A percentile compares a stretch with the other conserved stretches of the same genome.
Conservation (phyloP, 2,329 filamentous ascomycete species). For the Didymella keratinophila region DNA sequence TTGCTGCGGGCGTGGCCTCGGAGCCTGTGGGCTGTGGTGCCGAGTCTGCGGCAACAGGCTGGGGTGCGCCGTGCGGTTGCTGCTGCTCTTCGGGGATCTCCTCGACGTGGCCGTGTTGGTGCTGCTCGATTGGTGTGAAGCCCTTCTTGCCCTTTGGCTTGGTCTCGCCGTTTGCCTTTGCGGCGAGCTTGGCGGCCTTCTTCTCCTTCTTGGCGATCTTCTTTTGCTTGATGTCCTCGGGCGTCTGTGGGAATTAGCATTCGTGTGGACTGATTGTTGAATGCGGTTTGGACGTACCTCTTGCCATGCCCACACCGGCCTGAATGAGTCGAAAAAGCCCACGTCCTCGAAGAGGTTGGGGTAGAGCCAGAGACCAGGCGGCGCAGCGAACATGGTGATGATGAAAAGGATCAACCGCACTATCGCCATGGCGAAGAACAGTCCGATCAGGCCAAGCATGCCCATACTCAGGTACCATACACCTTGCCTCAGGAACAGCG, state of each 20-base stretch:
- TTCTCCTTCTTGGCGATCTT: constrained; percentile 53
- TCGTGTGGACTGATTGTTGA: not conserved
- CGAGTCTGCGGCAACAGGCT: constrained; percentile 30
- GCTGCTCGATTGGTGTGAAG: constrained; percentile 37
- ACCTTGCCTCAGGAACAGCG: constrained; percentile 84
- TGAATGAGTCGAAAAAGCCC: constrained; percentile 97
- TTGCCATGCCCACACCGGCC: constrained; percentile 97
- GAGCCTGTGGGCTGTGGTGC: constrained; percentile 44
- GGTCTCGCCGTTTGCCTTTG: constrained; percentile 41
- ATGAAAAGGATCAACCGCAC: constrained; percentile 95
- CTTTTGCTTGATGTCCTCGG: constrained; percentile 55
- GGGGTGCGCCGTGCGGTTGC: constrained; percentile 1
- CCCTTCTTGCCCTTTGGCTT: constrained; percentile 47
- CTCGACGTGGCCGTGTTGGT: constrained; percentile 15
- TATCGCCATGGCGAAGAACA: constrained; percentile 98
- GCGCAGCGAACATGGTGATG: constrained; percentile 82
- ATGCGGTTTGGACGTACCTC: constrained; percentile 66
- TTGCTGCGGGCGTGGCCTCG: constrained; percentile 26
- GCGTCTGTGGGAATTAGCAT: constrained; percentile 35
- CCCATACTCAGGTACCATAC: constrained; percentile 98
- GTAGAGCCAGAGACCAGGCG: constrained; percentile 96
- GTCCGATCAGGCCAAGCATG: constrained; percentile 83
- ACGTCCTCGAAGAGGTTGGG: constrained; percentile 99
- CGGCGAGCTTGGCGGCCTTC: constrained; percentile 44
- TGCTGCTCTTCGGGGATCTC: constrained; percentile 12